Evolutionary conservation across 495 filamentous ascomycete species (phyloP), one percentile per base, ranked within the genome.

Genomic region (Talaromyces borbonicus): DNA sequence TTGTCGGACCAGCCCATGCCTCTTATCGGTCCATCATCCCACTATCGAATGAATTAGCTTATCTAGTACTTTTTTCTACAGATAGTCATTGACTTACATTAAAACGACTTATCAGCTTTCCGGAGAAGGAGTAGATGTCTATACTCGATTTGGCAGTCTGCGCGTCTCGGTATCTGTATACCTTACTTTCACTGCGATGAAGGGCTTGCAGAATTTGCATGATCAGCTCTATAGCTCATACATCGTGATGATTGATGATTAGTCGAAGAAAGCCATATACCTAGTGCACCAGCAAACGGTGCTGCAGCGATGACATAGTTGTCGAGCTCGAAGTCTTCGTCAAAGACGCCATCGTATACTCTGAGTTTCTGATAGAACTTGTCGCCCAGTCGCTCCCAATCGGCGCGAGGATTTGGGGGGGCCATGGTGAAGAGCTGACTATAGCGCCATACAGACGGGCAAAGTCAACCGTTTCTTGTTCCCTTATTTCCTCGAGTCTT

Each of bases 1-100:
- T 96, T 87, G 56, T 95, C 92, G 26, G 90, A 96, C 92, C 92
- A 98, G 15, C 92, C 92, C 14, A 97, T 72, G 8, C 88, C 89
- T 59, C 81, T 81, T 53, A 98, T 87, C 2, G 81, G 73, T 24
- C 87, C 87, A 70, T 90, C 85, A 51, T 98, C 92, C 87, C 90
- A 97, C 71, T 86, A 60, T 16, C n/a, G 71, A 64, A 5, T 7
- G n/a, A 45, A 38, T 29, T 52, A 47, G n/a, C 7, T 40, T 33
- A 40, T 54, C 32, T 49, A 49, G 24, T 18, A n/a, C 8, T 12
- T 36, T 3, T 36, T 0, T 18, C 12, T 35, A 31, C 20, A 36
- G 14, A 23, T 19, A 43, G 15, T 39, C 27, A 7, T 22, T 16
- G 19, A 53, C 72, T 49, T 57, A 84, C 81, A 58, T 77, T 76